Evolutionary conservation across 805 yeast genomes (phyloP), one percentile per base, ranked within the genome.

Genomic region (Saccharomycopsis amapae): DNA sequence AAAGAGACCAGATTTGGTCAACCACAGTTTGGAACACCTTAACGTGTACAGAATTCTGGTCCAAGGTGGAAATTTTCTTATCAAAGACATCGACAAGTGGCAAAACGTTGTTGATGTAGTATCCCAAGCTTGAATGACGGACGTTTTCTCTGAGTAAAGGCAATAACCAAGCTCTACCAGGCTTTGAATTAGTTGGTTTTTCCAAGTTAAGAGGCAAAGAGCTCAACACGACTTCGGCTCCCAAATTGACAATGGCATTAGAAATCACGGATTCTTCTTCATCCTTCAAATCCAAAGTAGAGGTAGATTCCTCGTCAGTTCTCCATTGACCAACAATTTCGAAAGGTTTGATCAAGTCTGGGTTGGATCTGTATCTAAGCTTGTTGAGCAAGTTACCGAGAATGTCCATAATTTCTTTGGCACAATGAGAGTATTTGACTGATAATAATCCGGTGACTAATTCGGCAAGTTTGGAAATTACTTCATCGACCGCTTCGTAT

Each of bases 151-250:
- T 81, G 51, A 93, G 72, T 28, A 93, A 61, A 9, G 98, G 98
- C 53, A 93, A 72, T 56, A 93, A 59, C 97, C 97, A 93, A 38
- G 97, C 97, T 60, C 97, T 77, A 38, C 97, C 97, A n/a, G 80
- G 73, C 36, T 72, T 70, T 26, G 66, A 63, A 22, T 67, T 55
- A 19, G 66, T 61, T 4, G 81, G 76, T 38, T 73, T 72, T 25
- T 72, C 69, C 56, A 93, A 70, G 58, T 90, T 87, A 58, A 93
- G 69, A 5, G 99, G 97, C 28, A 93, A 69, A 3, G 75, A 67
- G 38, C 75, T 63, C 50, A 90, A 66, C 2, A 93, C 93, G 10
- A 71, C 76, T 55, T 84, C 94, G 7, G 97, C 96, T 2, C 98
- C 98, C 61, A 89, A 63, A 3, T 82, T 76, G 1, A 84, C 62